Percentiles rank a stretch among this genome's conserved stretches.
Conservation (phyloP, 108 stramenopile species). For the Fragilariopsis cylindrus region DNA sequence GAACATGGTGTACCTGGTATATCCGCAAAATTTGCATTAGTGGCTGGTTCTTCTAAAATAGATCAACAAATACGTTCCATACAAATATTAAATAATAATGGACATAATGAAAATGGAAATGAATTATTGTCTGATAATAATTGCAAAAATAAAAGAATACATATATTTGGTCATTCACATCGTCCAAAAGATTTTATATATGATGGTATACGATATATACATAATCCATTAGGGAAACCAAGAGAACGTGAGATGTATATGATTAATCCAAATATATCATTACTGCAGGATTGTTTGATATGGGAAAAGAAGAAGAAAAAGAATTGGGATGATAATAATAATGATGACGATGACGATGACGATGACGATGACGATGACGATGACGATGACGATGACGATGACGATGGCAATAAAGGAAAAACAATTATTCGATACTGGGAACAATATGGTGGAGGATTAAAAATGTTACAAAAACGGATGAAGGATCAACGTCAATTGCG, state of each 20-base stretch:
- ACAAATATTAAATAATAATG: no score
- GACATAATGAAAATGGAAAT: neutral
- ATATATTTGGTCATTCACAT: slow-evolving; percentile 71
- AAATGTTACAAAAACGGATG: slow-evolving; percentile 40
- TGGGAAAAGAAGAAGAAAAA: slow-evolving; percentile 34
- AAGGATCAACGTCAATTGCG: neutral
- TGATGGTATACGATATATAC: slow-evolving; percentile 56
- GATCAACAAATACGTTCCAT: slow-evolving; percentile 59
- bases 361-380: neutral
- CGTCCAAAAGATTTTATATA: slow-evolving; percentile 66
- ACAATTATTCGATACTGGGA: slow-evolving; percentile 65
- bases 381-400: neutral
- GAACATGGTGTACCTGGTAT: slow-evolving; percentile 57
- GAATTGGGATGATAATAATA: neutral
- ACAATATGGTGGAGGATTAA: slow-evolving; percentile 54
- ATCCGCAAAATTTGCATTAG: slow-evolving; percentile 69
- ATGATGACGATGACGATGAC: slow-evolving; percentile 16
- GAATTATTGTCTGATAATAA: neutral
- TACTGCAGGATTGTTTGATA: slow-evolving; percentile 36
- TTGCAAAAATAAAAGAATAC: slow-evolving; percentile 25
- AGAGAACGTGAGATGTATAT: slow-evolving; percentile 55
- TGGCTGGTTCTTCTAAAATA: slow-evolving; percentile 48
- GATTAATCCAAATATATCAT: slow-evolving; percentile 31
- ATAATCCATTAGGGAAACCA: slow-evolving; percentile 68
- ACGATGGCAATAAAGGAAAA: slow-evolving; percentile 3